phyloP scores from a whole-genome alignment of 73 alveolate genomes.

The Tetrahymena elliotti region DNA sequence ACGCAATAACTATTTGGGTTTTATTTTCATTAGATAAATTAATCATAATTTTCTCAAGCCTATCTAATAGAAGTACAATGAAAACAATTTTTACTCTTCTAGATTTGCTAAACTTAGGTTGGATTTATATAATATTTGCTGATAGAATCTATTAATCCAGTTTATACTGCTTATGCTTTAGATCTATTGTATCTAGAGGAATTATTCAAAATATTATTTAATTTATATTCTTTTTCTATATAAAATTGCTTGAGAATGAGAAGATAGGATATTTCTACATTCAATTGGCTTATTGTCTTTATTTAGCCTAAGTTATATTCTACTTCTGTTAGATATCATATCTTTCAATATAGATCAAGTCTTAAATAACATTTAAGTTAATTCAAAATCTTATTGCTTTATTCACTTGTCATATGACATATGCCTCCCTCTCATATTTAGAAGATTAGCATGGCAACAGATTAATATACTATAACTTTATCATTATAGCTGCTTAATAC shows the following conservation, averaged over 20 bases:
- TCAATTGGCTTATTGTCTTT: not conserved
- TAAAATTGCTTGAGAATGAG: not conserved
- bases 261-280: not conserved
- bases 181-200: not conserved
- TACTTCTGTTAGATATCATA: not conserved
- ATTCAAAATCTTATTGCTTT: not conserved
- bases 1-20: not conserved
- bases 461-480: no score
- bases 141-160: not conserved
- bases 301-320: not conserved
- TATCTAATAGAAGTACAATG: no score
- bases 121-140: not conserved
- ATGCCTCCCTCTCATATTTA: not conserved
- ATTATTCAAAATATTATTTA: not conserved
- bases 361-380: no score
- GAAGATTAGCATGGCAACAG: not conserved
- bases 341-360: not conserved
- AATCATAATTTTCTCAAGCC: not conserved
- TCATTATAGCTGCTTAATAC: not conserved
- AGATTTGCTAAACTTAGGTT: not conserved
- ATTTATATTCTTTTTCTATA: not conserved
- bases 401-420: not conserved
- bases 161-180: not conserved
- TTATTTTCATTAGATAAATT: not conserved
- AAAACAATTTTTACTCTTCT: no score